A percentile compares a stretch with the other conserved stretches of the same genome.
phyloP scores from a whole-genome alignment of 2,329 filamentous ascomycete species.

The Anthostomella pinea region DNA sequence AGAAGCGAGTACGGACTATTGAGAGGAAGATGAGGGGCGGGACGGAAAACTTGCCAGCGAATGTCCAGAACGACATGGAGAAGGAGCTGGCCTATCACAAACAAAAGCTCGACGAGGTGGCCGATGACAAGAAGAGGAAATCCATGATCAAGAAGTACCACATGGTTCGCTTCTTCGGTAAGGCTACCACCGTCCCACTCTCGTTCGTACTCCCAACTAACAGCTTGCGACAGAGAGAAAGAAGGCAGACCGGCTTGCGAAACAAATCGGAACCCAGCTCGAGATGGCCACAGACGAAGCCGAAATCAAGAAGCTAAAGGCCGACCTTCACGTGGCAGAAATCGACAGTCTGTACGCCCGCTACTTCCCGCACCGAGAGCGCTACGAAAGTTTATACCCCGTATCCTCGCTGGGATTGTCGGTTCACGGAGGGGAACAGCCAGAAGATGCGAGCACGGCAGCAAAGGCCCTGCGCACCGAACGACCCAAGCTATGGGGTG shows the following conservation, averaged over 20 bases:
- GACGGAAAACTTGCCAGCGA: conserved; percentile 63
- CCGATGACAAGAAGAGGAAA: conserved; percentile 59
- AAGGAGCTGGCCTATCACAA: conserved; percentile 67
- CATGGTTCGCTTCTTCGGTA: conserved; percentile 82
- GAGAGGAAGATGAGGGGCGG: conserved; percentile 61
- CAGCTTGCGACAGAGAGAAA: conserved; percentile 56
- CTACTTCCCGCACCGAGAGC: conserved; percentile 67
- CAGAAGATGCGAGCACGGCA: conserved; percentile 40
- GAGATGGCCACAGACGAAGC: conserved; percentile 48
- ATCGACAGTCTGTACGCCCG: conserved; percentile 74
- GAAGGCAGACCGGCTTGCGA: conserved; percentile 66
- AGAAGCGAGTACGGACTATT: conserved; percentile 69
- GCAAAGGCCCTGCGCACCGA: conserved; percentile 43
- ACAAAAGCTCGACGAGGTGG: conserved; percentile 58
- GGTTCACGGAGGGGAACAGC: conserved; percentile 37
- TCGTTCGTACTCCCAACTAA: conserved; percentile 8
- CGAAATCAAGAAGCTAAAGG: conserved; percentile 50
- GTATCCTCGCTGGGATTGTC: conserved; percentile 22
- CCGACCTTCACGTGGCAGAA: conserved; percentile 63
- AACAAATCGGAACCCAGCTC: conserved; percentile 60
- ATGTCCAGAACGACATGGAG: conserved; percentile 67
- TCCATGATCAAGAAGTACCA: conserved; percentile 78
- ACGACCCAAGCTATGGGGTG: conserved; percentile 62
- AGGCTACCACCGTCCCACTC: conserved; percentile 19
- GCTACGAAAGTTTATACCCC: conserved; percentile 65